A percentile compares a stretch with the other conserved stretches of the same genome.
phyloP scores from a whole-genome alignment of 495 filamentous ascomycete species.

The Daldinia vernicosa region DNA sequence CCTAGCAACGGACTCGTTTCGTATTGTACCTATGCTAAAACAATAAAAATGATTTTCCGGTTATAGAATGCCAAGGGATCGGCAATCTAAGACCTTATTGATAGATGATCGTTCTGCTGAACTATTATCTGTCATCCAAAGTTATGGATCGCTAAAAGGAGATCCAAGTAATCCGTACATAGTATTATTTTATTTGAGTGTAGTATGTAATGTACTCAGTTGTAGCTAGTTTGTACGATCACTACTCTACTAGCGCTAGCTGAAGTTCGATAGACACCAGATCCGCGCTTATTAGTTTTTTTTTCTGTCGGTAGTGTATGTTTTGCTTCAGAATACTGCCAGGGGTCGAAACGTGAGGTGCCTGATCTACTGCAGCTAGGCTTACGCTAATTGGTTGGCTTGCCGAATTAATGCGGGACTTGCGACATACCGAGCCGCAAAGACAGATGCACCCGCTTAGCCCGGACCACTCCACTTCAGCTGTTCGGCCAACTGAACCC shows the following conservation, averaged over 20 bases:
- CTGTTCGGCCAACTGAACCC: conserved; percentile 36
- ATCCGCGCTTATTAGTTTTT: conserved; percentile 39
- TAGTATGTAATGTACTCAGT: too few species aligned
- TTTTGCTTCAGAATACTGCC: conserved; percentile 43
- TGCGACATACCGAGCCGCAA: conserved; percentile 46
- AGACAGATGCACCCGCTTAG: conserved; percentile 32
- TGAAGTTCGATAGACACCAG: conserved; percentile 21
- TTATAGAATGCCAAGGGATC: conserved; percentile 29
- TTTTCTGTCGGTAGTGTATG: conserved; percentile 29
- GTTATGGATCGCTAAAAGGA: conserved; percentile 14
- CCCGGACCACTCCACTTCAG: conserved; percentile 21
- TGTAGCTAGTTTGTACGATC: too few species aligned
- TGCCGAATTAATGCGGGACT: conserved; percentile 20
- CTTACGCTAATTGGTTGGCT: conserved; percentile 17
- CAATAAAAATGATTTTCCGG: conserved; percentile 26
- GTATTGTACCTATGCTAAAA: conserved; percentile 22
- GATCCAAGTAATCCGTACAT: background rate
- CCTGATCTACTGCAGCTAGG: conserved; percentile 35
- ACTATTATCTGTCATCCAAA: conserved; percentile 32
- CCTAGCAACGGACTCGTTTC: conserved; percentile 24
- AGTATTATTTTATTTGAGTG: background rate
- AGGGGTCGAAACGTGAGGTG: conserved; percentile 40
- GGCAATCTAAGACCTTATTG: conserved; percentile 26
- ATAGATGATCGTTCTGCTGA: conserved; percentile 14
- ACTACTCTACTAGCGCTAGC: conserved; percentile 15